phyloP scores from a whole-genome alignment of 352 stramenopile species.

The Globisporangium polare region DNA sequence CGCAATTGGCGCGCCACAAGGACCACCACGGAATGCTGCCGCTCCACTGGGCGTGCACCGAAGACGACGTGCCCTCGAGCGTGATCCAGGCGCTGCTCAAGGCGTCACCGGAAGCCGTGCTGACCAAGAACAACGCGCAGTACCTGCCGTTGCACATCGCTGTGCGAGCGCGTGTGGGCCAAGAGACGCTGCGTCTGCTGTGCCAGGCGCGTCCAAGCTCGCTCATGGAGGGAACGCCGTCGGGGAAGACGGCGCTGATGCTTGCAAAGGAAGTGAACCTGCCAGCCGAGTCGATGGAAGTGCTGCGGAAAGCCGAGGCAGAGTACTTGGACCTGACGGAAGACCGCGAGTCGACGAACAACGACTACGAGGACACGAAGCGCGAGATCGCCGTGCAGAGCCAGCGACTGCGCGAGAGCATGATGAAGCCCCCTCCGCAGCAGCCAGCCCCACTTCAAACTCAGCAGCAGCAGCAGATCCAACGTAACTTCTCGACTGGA shows the following conservation, averaged over 20 bases:
- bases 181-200: slow-evolving; percentile 52
- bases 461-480: slow-evolving; percentile 1
- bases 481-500: neutral
- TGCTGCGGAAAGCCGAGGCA: slow-evolving; percentile 68
- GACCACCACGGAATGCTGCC: slow-evolving; percentile 85
- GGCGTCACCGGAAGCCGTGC: slow-evolving; percentile 67
- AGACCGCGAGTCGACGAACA: slow-evolving; percentile 56
- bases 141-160: slow-evolving; percentile 83
- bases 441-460: slow-evolving; percentile 1
- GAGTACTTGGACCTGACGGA: slow-evolving; percentile 62
- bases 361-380: slow-evolving; percentile 71
- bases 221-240: slow-evolving; percentile 63
- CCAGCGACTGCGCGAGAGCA: slow-evolving; percentile 70
- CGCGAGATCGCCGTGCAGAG: slow-evolving; percentile 74
- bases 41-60: slow-evolving; percentile 80
- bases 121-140: slow-evolving; percentile 82
- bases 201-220: slow-evolving; percentile 65
- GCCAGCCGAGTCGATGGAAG: slow-evolving; percentile 35
- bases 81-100: slow-evolving; percentile 60
- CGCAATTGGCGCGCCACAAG: slow-evolving; percentile 67
- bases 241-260: slow-evolving; percentile 66
- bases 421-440: slow-evolving; percentile 26
- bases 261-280: slow-evolving; percentile 59
- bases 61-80: slow-evolving; percentile 64
- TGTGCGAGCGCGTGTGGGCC: slow-evolving; percentile 47